Base-by-base conservation (phyloP, 2,329 filamentous ascomycete genomes). In the Fusarium sambucinum region DNA sequence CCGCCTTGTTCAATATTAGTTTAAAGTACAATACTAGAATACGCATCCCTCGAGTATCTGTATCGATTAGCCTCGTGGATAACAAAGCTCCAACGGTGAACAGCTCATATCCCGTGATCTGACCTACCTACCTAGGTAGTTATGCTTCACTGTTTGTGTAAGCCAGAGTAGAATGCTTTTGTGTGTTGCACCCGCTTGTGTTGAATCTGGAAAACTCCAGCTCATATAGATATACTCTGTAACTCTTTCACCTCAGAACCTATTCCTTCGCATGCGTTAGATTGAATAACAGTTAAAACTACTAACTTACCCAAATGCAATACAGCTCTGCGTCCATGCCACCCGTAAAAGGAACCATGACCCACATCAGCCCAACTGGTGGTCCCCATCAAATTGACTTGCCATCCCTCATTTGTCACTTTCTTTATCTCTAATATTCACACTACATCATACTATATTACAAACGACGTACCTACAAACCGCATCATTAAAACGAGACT, bases 381-480 rank as follows among this genome's bases (percentile, higher is more conserved):
- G 21, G 62, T 29, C 35, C 50, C 52, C 45, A 30, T 30, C 40
- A 40, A 33, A 50, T 32, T 33, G 53, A 56, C 35, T 42, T 52
- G 27, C 29, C 55, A 44, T 45, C 37, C 47, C 50, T 58, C 48
- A 66, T 62, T 56, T 37, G 44, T 62, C 41, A 41, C 27, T 50
- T 29, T 54, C 42, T 46, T 38, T 68, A 51, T 61, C 50, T 53
- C 23, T 29, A 32, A 55, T 53, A 61, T 66, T 57, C 53, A 32
- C 42, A 47, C 52, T 69, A 46, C 54, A 70, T 69, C 66, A 51
- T 9, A 27, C 27, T 70, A 55, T 25, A 30, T 42, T n/a, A 13
- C 29, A 8, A 41, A 23, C 25, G 19, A 50, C 32, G 19, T n/a
- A 27, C 30, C 23, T 25, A 23, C 16, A 42, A 17, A 52, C 63